Base-by-base conservation (phyloP, 2,329 filamentous ascomycete species). In the Talaromyces sp. region DNA sequence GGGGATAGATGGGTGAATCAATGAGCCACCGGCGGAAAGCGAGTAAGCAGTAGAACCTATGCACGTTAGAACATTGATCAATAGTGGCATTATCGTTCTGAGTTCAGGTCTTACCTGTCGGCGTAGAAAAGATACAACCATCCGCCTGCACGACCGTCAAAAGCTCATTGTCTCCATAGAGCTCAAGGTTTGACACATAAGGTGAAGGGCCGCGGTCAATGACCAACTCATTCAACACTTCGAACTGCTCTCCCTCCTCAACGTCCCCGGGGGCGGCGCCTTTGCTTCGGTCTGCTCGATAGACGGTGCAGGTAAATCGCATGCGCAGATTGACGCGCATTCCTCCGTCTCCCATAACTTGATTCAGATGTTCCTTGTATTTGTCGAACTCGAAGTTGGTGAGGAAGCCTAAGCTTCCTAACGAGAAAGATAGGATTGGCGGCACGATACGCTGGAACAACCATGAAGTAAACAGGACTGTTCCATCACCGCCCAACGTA, bases 251-350 rank as follows among this genome's bases (percentile, higher is more conserved):
- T 50, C 89, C 91, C 76, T 97, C 93, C 69, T 95, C 89, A 67
- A 88, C 84, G n/a, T 85, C 82, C 11, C 83, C 84, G 1, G 80
- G 73, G n/a, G 73, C 79, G 6, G 80, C 76, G 12, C 75, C 76
- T 46, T 78, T 76, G 59, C 73, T 77, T 7, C 73, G 72, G 65
- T 80, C 86, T 67, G 88, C 84, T 50, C 93, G 89, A 80, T 93
- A 97, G 8, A 99, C 93, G 0, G 95, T 98, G 79, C 93, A 98
- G 16, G 95, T 99, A 76, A 99, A 99, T 66, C 95, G 90, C 95
- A 99, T 99, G 68, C 95, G 92, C 69, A 99, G 82, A 72, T 96
- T 98, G 65, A 98, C 93, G 60, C 93, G 89, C 93, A 99, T 98
- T 62, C 95, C 95, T 1, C 90, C 86, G 63, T 96, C 91, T 65